Percentiles rank a stretch among this genome's conserved stretches.
Evolutionary conservation across 2,329 filamentous ascomycete species (phyloP).

Genomic region (Cryphonectria naterciae): DNA sequence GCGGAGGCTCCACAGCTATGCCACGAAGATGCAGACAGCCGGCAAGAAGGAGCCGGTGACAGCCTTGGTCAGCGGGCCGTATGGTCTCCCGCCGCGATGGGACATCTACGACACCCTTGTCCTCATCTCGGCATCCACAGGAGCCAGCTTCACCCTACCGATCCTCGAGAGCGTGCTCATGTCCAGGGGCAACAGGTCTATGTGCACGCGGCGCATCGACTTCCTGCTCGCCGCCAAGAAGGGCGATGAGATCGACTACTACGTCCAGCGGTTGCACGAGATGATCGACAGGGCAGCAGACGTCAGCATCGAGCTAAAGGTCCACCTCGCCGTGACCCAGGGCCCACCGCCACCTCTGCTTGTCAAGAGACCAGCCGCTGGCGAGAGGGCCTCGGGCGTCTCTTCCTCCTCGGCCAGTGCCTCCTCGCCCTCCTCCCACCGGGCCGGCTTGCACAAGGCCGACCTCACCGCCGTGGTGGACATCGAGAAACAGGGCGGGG

Average conservation of each 20-base stretch:
- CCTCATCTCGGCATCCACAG: conserved; percentile 64
- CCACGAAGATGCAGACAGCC: conserved; percentile 41
- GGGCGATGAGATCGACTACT: conserved; percentile 59
- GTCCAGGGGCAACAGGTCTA: conserved; percentile 37
- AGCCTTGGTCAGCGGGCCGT: conserved; percentile 60
- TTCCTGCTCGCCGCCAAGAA: conserved; percentile 57
- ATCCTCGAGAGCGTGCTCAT: conserved; percentile 60
- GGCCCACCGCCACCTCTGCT: conserved; percentile 27
- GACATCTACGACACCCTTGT: conserved; percentile 63
- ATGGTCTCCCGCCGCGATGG: conserved; percentile 59
- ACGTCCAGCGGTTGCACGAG: conserved; percentile 53
- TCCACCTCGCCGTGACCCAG: conserved; percentile 60
- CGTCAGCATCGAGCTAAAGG: conserved; percentile 52
- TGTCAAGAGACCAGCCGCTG: conserved; percentile 33
- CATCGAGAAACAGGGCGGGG: conserved; percentile 35
- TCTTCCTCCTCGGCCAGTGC: conserved; percentile 37
- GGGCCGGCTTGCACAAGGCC: conserved; percentile 36
- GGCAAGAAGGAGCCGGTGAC: conserved; percentile 42
- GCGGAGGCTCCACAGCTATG: conserved; percentile 53
- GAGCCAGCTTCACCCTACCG: conserved; percentile 64
- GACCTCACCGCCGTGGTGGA: conserved; percentile 32
- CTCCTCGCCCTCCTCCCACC: conserved; percentile 46
- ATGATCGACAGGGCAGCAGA: conserved; percentile 47
- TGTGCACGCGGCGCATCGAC: conserved; percentile 57
- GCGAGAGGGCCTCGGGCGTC: conserved; percentile 29